Evolutionary conservation across 805 yeast genomes (phyloP), one percentile per base, ranked within the genome.

Genomic region (Starmerella khaoyaiensis): DNA sequence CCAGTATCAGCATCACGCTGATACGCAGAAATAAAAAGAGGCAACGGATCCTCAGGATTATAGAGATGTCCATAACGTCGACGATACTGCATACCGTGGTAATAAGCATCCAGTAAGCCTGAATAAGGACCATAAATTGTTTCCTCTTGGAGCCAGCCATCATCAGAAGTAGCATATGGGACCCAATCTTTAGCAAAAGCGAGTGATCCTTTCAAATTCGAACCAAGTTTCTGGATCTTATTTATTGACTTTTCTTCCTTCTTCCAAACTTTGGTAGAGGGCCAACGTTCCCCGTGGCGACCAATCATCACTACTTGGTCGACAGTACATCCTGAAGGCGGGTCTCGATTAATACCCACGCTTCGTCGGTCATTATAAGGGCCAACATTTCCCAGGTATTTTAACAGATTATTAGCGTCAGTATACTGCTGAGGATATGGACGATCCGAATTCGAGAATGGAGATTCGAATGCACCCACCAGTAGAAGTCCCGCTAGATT

Each of bases 211-310:
- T 16, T 38, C 15, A 45, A 44, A 25, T 31, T 15, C 25, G 40
- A 45, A 29, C 31, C 31, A 20, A 28, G 27, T 5, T 36, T 27
- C 16, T 21, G 20, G 10, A 40, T 19, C 28, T 46, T 44, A 5
- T 37, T 36, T 5, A 53, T 38, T 3, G 39, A 31, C 5, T 27
- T 21, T 32, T 42, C 26, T 35, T 35, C 39, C 12, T 17, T 7
- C 31, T 34, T 19, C 37, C 36, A 40, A 32, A 25, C 42, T 20
- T 31, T 19, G 14, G 19, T 23, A 9, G 60, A 58, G 11, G 71
- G 74, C 51, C 60, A 72, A 36, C 79, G 61, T 50, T 72, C 79
- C 12, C 78, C 79, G 44, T 74, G 79, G 45, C 79, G 64, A 39
- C 63, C 58, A 25, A 67, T 47, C 46, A 67, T 51, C 45, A 68